Base-by-base conservation (phyloP, 768 basidiomycete genomes). In the Dictyophora rubrovolvata region DNA sequence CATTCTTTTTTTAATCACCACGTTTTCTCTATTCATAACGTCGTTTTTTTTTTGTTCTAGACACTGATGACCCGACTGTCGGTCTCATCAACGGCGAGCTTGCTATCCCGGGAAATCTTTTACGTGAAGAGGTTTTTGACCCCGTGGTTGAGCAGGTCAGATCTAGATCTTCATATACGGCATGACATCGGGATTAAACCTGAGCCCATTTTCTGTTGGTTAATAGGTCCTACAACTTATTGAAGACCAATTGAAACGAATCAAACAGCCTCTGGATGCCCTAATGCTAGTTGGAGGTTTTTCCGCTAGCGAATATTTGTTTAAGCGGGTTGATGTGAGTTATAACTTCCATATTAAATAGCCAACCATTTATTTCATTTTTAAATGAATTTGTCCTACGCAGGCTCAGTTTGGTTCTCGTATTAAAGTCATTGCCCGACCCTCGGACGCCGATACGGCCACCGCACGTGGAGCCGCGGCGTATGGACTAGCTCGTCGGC, bases 241-340 rank as follows among this genome's bases (percentile, higher is more conserved):
- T 64, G 87, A 90, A 65, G 84, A 85, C 20, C 90, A 92, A 71
- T 74, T 83, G 54, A 73, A 73, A 62, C 81, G 77, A 68, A 76
- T 86, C 54, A 79, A 86, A 67, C 85, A 87, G 66, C 75, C 75
- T 50, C 81, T 93, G 68, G 83, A 93, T 76, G 91, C 90, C 9
- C 73, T 94, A 54, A 80, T 94, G 64, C 82, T 93, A 66, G 90
- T 94, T 68, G 91, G 91, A 71, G 91, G 91, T 56, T 94, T 94
- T 70, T 86, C 71, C 20, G 88, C 85, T 7, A 87, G 87, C 69
- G 85, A 89, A 68, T 93, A 94, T 70, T 75, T 93, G 63, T 89
- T 87, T 72, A 77, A 81, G 66, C 80, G 82, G 62, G 85, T 93
- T 46, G 79, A 90, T 77, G 88, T 85, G 55, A 61, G 80, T 74